phyloP scores from a whole-genome alignment of 2,329 filamentous ascomycete genomes.

The Parastagonospora nodorum region DNA sequence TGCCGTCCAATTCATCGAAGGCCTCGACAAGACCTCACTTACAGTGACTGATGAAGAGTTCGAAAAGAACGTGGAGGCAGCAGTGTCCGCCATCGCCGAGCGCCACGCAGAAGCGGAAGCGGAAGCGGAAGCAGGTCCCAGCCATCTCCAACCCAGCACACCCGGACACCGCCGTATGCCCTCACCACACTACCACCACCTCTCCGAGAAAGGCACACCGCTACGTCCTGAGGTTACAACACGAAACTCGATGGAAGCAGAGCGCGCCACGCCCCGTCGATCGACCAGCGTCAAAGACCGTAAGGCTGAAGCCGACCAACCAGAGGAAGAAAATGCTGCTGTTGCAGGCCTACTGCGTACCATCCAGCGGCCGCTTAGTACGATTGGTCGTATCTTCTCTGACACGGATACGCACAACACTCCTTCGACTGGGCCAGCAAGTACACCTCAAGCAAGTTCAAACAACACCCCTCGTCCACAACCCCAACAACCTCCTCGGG shows the following conservation, averaged over 20 bases:
- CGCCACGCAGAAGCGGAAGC: conserved; percentile 62
- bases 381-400: conserved; percentile 93
- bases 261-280: conserved; percentile 62
- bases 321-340: conserved; percentile 74
- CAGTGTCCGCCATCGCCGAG: conserved; percentile 93
- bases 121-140: conserved; percentile 1
- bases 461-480: conserved; percentile 53
- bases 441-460: neutral
- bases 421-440: conserved; percentile 53
- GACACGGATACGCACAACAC: conserved; percentile 58
- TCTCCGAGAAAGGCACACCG: conserved; percentile 56
- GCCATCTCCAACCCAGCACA: conserved; percentile 22
- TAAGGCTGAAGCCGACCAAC: conserved; percentile 37
- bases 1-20: conserved; percentile 95
- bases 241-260: conserved; percentile 64
- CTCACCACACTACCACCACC: conserved; percentile 51
- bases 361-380: conserved; percentile 87
- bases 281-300: conserved; percentile 57
- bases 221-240: conserved; percentile 64
- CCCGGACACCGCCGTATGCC: conserved; percentile 42
- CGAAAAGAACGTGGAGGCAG: conserved; percentile 92
- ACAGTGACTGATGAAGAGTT: conserved; percentile 96
- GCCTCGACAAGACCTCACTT: conserved; percentile 88
- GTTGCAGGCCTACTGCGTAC: conserved; percentile 85
- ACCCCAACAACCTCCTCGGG: conserved; percentile 52